Evolutionary conservation across 257 asterid species (phyloP).

Genomic region (Nemophila menziesii): DNA sequence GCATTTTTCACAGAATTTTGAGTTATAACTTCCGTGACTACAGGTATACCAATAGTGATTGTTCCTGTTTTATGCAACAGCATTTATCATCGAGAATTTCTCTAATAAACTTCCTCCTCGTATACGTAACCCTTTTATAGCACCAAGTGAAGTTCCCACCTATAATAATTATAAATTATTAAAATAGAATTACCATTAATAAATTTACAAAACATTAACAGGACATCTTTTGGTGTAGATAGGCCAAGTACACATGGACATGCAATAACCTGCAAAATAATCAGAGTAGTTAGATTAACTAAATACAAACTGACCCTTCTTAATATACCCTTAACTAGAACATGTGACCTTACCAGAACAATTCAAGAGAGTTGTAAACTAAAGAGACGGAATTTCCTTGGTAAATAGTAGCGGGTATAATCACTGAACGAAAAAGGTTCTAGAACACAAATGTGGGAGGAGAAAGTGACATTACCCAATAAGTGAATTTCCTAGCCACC

Average conservation of each 20-base stretch:
- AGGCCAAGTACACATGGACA: too few species aligned
- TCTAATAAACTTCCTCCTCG: too few species aligned
- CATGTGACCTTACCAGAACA: too few species aligned
- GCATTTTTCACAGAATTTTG: conserved; percentile 24
- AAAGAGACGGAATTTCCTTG: conserved; percentile 82
- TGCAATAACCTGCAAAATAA: conserved; percentile 73
- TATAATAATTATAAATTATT: conserved; percentile 33
- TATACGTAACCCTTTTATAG: too few species aligned
- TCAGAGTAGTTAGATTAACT: conserved; percentile 58
- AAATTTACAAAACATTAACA: conserved; percentile 53
- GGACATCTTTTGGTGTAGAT: conserved; percentile 96
- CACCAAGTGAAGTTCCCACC: too few species aligned
- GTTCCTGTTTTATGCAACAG: conserved; percentile 98
- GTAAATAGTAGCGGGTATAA: conserved; percentile 73
- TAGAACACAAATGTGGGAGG: conserved; percentile 94
- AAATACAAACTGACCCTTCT: too few species aligned
- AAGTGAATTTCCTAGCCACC: conserved; percentile 96
- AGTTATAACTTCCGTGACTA: conserved; percentile 59
- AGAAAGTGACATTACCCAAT: too few species aligned
- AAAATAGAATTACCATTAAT: not conserved
- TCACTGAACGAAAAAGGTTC: conserved; percentile 62
- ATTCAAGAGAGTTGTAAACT: conserved; percentile 98
- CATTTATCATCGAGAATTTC: too few species aligned
- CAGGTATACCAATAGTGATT: conserved; percentile 77
- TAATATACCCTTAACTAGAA: too few species aligned